phyloP scores from a whole-genome alignment of 441 rosid genomes.

The Raphanus hybrid region DNA sequence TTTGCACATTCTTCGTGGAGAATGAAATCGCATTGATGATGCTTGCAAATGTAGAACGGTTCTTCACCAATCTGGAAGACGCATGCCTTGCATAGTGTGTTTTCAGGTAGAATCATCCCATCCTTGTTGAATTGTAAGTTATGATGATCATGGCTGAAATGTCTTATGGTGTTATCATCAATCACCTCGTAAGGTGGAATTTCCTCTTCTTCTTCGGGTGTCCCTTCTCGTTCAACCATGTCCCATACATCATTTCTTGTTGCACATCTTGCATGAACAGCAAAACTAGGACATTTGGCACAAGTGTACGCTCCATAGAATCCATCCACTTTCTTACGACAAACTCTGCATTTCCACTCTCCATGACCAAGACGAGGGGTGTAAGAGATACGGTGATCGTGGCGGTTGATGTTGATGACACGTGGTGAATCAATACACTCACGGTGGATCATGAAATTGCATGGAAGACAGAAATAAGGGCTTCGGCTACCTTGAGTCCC shows the following conservation, averaged over 20 bases:
- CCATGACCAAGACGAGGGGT: not conserved
- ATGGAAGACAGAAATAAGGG: slow-evolving; percentile 51
- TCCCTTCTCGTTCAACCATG: not conserved
- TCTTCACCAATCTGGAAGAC: not conserved
- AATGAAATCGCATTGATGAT: not conserved
- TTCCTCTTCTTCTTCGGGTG: not conserved
- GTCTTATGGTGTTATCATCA: slow-evolving; percentile 21
- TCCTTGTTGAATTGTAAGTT: not conserved
- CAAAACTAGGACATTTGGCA: not conserved
- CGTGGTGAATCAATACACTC: slow-evolving; percentile 11
- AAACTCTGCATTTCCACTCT: not conserved
- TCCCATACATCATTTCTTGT: not conserved
- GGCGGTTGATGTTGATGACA: not conserved
- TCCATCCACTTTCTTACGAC: not conserved
- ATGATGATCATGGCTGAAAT: slow-evolving; percentile 34
- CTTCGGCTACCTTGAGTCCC: slow-evolving; percentile 48
- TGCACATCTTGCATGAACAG: slow-evolving; percentile 14
- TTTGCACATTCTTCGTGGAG: slow-evolving; percentile 35
- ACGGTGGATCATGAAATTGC: slow-evolving; percentile 36
- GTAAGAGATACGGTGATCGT: not conserved
- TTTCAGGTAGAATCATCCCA: not conserved
- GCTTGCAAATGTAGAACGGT: slow-evolving; percentile 18
- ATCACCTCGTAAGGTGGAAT: not conserved
- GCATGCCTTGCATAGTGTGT: slow-evolving; percentile 12
- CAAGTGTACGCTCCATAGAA: slow-evolving; percentile 4